These are phyloP conservation scores for Dicorynia guianensis DNA, from an alignment of 306 rosid species.

Conservation along the genomic window DNA sequence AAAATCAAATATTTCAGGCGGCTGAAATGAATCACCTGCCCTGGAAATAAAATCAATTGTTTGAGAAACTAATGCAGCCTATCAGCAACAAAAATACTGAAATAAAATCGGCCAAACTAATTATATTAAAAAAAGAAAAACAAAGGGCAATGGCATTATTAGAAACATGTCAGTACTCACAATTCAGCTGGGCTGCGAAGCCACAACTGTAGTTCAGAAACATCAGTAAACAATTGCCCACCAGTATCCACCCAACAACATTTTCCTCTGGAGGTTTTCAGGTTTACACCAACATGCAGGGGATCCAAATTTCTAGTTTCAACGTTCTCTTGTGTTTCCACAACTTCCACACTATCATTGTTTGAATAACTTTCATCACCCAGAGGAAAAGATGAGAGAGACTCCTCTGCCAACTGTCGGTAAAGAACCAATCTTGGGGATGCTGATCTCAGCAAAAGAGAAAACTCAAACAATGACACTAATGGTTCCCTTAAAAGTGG, in stretches of 20 bases:
- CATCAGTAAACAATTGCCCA: constrained; percentile 65
- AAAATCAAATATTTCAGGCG: constrained; percentile 84
- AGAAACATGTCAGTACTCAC: constrained; percentile 52
- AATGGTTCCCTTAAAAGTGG: constrained; percentile 69
- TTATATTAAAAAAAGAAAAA: neutral
- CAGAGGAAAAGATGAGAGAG: constrained; percentile 82
- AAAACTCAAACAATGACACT: constrained; percentile 80
- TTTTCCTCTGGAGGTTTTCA: constrained; percentile 60
- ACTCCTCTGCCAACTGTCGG: constrained; percentile 77
- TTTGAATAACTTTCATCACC: constrained; percentile 58
- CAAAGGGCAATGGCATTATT: neutral
- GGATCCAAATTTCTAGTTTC: constrained; percentile 52
- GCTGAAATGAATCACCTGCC: constrained; percentile 64
- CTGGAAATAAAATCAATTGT: constrained; percentile 48
- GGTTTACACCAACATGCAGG: constrained; percentile 56
- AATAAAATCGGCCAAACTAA: neutral
- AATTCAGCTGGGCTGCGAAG: constrained; percentile 48
- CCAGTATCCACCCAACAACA: constrained; percentile 97
- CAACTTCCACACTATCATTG: constrained; percentile 40
- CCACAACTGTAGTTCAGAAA: constrained; percentile 64
- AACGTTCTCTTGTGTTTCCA: constrained; percentile 37
- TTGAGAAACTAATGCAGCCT: constrained; percentile 6
- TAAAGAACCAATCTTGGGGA: constrained; percentile 87
- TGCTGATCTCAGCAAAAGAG: constrained; percentile 86
- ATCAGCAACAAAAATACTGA: neutral